Evolutionary conservation across 768 basidiomycete species (phyloP).

Genomic region (Mycena vulgaris): DNA sequence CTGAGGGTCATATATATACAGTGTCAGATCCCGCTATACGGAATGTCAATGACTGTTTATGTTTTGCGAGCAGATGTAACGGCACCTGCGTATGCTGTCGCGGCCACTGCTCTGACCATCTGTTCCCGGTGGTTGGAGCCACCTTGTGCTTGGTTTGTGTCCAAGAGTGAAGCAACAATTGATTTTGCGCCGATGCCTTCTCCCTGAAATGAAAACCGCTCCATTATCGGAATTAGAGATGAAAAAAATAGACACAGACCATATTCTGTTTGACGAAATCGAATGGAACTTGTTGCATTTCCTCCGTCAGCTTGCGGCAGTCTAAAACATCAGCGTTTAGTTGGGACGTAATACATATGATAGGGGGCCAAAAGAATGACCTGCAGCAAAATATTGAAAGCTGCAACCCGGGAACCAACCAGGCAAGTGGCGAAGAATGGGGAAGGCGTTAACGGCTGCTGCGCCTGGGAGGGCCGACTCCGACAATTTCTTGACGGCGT

Average conservation of each 20-base stretch:
- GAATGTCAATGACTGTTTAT: background rate
- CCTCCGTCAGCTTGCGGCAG: background rate
- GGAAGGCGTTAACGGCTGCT: slow-evolving; percentile 46
- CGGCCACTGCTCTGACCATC: slow-evolving; percentile 47
- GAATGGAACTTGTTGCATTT: slow-evolving; percentile 26
- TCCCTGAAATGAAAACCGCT: background rate
- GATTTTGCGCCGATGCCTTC: slow-evolving; percentile 16
- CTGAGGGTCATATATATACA: slow-evolving; percentile 23
- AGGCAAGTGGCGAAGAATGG: slow-evolving; percentile 52
- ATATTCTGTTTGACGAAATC: slow-evolving; percentile 24
- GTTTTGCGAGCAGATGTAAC: background rate
- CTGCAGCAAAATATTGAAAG: slow-evolving; percentile 14
- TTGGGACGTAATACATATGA: background rate
- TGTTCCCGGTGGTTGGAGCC: slow-evolving; percentile 23
- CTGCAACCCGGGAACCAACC: slow-evolving; percentile 44
- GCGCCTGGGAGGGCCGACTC: slow-evolving; percentile 42
- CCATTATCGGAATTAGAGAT: no score
- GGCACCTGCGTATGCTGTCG: slow-evolving; percentile 51
- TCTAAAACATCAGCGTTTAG: slow-evolving; percentile 9
- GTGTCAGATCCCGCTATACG: slow-evolving; percentile 38
- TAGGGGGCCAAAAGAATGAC: background rate
- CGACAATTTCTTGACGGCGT: slow-evolving; percentile 27
- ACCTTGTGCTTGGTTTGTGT: slow-evolving; percentile 7
- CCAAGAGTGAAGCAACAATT: slow-evolving; percentile 30
- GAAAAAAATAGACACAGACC: background rate